These are phyloP conservation scores for Spathaspora girioi DNA, from an alignment of 805 yeast genomes.

Conservation along the genomic window DNA sequence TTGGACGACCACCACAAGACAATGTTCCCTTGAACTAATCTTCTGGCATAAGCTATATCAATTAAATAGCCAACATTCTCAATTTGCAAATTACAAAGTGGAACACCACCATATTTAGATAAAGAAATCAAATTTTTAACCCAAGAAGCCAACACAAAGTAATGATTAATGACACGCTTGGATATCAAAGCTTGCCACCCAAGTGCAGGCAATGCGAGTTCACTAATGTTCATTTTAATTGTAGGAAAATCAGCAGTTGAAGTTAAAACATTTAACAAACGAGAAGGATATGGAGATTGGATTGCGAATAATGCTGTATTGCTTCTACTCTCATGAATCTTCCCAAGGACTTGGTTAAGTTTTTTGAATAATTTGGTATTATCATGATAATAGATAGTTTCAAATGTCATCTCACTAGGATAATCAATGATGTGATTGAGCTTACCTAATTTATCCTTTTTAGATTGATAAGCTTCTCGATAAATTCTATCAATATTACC, in stretches of 20 bases:
- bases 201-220: conserved; percentile 62
- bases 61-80: conserved; percentile 76
- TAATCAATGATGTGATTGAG: conserved; percentile 50
- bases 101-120: conserved; percentile 74
- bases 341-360: conserved; percentile 50
- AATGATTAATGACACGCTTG: conserved; percentile 64
- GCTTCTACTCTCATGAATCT: conserved; percentile 58
- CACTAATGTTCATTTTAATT: conserved; percentile 56
- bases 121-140: conserved; percentile 59
- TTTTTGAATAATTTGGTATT: conserved; percentile 53
- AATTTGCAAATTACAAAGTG: conserved; percentile 79
- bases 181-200: conserved; percentile 76
- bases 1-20: conserved; percentile 92
- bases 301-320: conserved; percentile 61
- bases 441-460: conserved; percentile 42
- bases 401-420: conserved; percentile 51
- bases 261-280: conserved; percentile 44
- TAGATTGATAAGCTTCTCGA: conserved; percentile 46
- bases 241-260: conserved; percentile 57
- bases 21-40: conserved; percentile 57
- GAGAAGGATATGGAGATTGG: conserved; percentile 64
- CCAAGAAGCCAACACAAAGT: conserved; percentile 73
- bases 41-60: conserved; percentile 84
- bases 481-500: conserved; percentile 52
- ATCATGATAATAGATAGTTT: conserved; percentile 52